Base-by-base conservation (phyloP, 2,329 filamentous ascomycete genomes). In the Xylaria sp. region DNA sequence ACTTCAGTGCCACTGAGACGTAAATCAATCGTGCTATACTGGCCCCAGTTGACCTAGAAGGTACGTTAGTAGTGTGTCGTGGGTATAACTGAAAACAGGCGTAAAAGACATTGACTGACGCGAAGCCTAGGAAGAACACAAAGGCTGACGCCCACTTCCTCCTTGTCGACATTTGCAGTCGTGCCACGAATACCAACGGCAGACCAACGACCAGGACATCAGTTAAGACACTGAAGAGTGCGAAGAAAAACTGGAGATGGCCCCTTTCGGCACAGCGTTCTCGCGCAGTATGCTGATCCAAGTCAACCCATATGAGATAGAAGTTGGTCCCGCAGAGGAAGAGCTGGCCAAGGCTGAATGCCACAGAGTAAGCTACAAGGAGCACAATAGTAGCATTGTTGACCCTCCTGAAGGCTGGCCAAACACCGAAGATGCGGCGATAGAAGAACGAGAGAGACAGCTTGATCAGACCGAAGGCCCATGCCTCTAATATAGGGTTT, bases 381-480 rank as follows among this genome's bases (percentile, higher is more conserved):
- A 70, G 37, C 10, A 13, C n/a, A 32, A 65, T 70, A 9, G 32
- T 39, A 9, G 55, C 32, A 37, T 66, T 55, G 23, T 68, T 70
- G 32, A 66, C 12, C 28, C 15, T 25, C 3, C 65, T 57, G 32
- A 70, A 70, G 8, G 4, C 7, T 10, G 25, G 50, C 65, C 60
- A 61, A 9, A 66, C 65, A 34, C 64, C 60, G 46, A 70, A 70
- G 44, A 63, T 68, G 57, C 58, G 65, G 39, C 69, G 62, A 37
- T 68, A 68, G 39, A 68, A 68, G 41, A 70, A 66, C 13, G 62
- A 65, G 8, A 70, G 50, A 1, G 65, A 68, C 15, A 70, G 61
- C 51, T 70, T 70, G 65, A 70, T 66, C 10, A 68, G 25, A 5
- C 65, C 69, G 20, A 70, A 66, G 23, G 65, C 69, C 23, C 23